A percentile compares a stretch with the other conserved stretches of the same genome.
Evolutionary conservation across 1,284 basidiomycete species (phyloP).

Genomic region (Puccinia polysora): DNA sequence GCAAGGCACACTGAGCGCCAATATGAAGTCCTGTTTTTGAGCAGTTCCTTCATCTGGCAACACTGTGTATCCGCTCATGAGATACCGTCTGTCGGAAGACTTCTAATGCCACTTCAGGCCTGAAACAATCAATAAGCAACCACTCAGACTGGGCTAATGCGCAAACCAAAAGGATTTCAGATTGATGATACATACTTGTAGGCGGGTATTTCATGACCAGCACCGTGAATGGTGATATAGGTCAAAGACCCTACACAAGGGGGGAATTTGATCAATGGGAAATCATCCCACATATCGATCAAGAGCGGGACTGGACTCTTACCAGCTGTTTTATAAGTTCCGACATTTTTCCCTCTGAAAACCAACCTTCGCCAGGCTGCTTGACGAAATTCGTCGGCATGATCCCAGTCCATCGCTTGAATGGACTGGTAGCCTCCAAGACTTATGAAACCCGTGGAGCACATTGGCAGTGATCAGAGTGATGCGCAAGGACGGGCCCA

Average conservation of each 20-base stretch:
- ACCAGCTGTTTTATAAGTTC: constrained; percentile 34
- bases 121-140: neutral
- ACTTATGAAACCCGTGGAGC: neutral
- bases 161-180: neutral
- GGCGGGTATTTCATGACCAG: constrained; percentile 37
- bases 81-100: constrained; percentile 29
- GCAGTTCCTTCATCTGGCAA: no score
- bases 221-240: constrained; percentile 25
- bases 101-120: constrained; percentile 26
- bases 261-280: no score
- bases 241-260: constrained; percentile 38
- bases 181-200: constrained; percentile 30
- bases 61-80: constrained; percentile 16
- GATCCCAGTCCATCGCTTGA: constrained; percentile 35
- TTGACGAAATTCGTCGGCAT: constrained; percentile 27
- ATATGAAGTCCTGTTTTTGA: no score
- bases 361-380: constrained; percentile 11
- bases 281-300: neutral
- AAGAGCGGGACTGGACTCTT: neutral
- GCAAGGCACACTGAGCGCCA: no score
- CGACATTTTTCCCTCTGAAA: constrained; percentile 15
- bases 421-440: constrained; percentile 32
- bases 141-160: neutral
- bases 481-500: neutral
- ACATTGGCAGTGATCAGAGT: neutral